Conservation (phyloP, 441 rosid genomes). For the Arabidopsis hybrid region DNA sequence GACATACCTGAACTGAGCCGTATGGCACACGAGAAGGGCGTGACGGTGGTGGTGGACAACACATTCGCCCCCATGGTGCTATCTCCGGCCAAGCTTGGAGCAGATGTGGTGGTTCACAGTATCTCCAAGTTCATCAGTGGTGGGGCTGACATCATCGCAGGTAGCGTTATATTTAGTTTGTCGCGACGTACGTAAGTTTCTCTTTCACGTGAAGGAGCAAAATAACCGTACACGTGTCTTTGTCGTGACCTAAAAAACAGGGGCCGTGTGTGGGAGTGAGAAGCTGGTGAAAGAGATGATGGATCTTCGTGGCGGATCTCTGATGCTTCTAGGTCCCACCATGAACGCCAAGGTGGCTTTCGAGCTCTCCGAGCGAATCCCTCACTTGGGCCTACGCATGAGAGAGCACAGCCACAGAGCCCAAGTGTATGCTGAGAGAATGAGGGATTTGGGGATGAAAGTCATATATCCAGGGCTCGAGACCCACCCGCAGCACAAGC, state of each 20-base stretch:
- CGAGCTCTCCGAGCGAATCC: slow-evolving; percentile 82
- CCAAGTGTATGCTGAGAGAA: slow-evolving; percentile 63
- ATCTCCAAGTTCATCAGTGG: slow-evolving; percentile 95
- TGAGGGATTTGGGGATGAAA: slow-evolving; percentile 75
- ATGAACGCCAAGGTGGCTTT: slow-evolving; percentile 97
- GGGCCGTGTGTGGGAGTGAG: slow-evolving; percentile 94
- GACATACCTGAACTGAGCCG: slow-evolving; percentile 80
- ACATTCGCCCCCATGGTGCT: slow-evolving; percentile 91
- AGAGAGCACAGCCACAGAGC: slow-evolving; percentile 89
- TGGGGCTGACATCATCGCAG: slow-evolving; percentile 95
- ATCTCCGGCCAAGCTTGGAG: slow-evolving; percentile 89
- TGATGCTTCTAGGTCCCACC: slow-evolving; percentile 96
- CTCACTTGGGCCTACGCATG: slow-evolving; percentile 85
- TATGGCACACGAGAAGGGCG: slow-evolving; percentile 80
- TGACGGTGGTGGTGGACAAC: slow-evolving; percentile 82
- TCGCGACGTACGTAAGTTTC: background rate
- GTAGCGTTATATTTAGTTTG: slow-evolving; percentile 48
- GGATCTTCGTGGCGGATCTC: slow-evolving; percentile 86
- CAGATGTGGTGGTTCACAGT: slow-evolving; percentile 93
- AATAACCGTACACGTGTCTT: slow-evolving; percentile 44
- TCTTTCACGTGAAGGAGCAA: slow-evolving; percentile 38
- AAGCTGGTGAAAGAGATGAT: slow-evolving; percentile 89
- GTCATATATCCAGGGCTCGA: slow-evolving; percentile 88
- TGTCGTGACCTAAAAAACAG: slow-evolving; percentile 45
- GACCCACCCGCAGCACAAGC: slow-evolving; percentile 78